Evolutionary conservation across 2,329 filamentous ascomycete species (phyloP).

Genomic region (Zymoseptoria crescenta): DNA sequence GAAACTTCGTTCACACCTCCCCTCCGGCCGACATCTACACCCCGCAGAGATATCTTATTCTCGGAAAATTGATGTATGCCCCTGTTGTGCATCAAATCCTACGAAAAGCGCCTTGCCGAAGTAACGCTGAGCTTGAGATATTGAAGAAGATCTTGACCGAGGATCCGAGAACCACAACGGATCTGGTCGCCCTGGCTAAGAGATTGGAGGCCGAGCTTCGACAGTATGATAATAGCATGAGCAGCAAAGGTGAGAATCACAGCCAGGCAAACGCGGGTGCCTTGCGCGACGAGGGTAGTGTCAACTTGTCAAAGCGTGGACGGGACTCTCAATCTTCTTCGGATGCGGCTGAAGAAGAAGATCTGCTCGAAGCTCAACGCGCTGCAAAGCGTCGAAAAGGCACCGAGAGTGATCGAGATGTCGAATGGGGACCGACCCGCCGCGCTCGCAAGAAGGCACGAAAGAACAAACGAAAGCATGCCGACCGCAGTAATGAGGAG

Average conservation of each 20-base stretch:
- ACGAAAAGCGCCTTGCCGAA: background rate
- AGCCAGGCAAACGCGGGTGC: background rate
- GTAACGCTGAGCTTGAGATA: conserved; percentile 6
- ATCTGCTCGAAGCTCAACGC: conserved; percentile 4
- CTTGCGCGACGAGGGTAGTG: background rate
- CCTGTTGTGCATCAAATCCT: conserved; percentile 6
- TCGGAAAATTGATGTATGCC: conserved; percentile 10
- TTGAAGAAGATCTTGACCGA: conserved; percentile 7
- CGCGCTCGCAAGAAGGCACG: background rate
- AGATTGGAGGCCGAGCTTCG: conserved; percentile 3
- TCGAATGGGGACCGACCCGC: background rate
- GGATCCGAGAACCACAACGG: conserved; percentile 4
- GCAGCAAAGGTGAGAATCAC: background rate
- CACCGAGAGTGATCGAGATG: background rate
- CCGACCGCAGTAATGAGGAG: background rate
- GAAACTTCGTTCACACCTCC: background rate
- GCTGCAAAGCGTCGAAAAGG: conserved; percentile 5
- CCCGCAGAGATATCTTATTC: background rate
- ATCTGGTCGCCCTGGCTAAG: conserved; percentile 2
- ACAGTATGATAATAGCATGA: background rate
- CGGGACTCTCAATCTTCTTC: conserved; percentile 3
- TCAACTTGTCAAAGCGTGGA: conserved; percentile 4
- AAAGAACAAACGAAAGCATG: background rate
- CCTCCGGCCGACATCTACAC: background rate
- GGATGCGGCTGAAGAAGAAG: conserved; percentile 6